A percentile compares a stretch with the other conserved stretches of the same genome.
Conservation (phyloP, 2,329 filamentous ascomycete genomes). For the Leptosphaerulina australis region DNA sequence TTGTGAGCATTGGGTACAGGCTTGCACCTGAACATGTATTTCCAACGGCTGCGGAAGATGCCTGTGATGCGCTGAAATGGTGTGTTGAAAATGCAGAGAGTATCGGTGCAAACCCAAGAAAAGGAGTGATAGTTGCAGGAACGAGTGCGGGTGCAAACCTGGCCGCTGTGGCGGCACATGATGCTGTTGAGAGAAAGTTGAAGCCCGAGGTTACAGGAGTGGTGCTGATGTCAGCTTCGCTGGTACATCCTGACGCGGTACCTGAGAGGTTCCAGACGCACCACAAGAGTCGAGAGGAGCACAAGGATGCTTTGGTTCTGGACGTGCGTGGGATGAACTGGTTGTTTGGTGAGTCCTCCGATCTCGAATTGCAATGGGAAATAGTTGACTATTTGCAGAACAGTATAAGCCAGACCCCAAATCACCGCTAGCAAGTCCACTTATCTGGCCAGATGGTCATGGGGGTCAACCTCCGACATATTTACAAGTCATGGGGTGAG, state of each 20-base stretch:
- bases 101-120: slow-evolving; percentile 16
- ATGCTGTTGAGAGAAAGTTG: slow-evolving; percentile 23
- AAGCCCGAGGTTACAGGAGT: slow-evolving; percentile 25
- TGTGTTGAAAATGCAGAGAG: slow-evolving; percentile 17
- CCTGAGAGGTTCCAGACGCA: slow-evolving; percentile 23
- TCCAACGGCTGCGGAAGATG: slow-evolving; percentile 16
- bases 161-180: slow-evolving; percentile 21
- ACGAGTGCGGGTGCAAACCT: slow-evolving; percentile 26
- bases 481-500: slow-evolving; percentile 56
- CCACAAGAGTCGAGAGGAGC: slow-evolving; percentile 23
- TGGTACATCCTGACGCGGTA: slow-evolving; percentile 22
- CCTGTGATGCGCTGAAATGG: slow-evolving; percentile 22
- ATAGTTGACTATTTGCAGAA: slow-evolving; percentile 5
- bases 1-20: neutral
- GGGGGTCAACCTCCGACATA: slow-evolving; percentile 54
- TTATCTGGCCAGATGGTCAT: slow-evolving; percentile 28
- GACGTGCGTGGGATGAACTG: slow-evolving; percentile 15
- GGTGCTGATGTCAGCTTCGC: slow-evolving; percentile 12
- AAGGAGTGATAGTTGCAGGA: slow-evolving; percentile 27
- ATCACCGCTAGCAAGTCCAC: slow-evolving; percentile 35
- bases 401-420: slow-evolving; percentile 41
- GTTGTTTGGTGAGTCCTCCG: slow-evolving; percentile 18
- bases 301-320: slow-evolving; percentile 24
- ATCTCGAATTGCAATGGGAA: neutral
- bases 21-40: slow-evolving; percentile 4